phyloP scores from a whole-genome alignment of 495 filamentous ascomycete genomes.

The Xylaria acuta region DNA sequence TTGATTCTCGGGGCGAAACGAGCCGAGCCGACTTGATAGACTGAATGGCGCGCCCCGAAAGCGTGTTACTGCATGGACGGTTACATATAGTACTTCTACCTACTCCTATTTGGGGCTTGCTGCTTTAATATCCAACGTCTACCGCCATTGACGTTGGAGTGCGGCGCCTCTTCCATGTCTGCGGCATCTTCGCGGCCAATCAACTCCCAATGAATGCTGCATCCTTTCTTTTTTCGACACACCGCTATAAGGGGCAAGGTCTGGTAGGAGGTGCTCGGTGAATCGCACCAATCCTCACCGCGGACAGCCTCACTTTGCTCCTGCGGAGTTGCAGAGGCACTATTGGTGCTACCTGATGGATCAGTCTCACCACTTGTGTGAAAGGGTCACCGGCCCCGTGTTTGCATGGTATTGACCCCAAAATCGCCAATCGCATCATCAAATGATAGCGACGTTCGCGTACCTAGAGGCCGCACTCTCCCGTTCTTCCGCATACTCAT shows the following conservation, averaged over 20 bases:
- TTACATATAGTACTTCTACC: neutral
- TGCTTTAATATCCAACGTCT: neutral
- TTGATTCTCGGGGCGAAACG: constrained; percentile 1
- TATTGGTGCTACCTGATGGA: constrained; percentile 16
- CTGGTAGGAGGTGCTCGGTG: constrained; percentile 19
- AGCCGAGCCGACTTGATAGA: constrained; percentile 7
- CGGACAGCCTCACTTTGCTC: constrained; percentile 18
- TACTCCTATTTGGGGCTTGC: constrained; percentile 6
- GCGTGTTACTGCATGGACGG: neutral
- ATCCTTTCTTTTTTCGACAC: constrained; percentile 21
- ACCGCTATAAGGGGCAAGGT: constrained; percentile 23
- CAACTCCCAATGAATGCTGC: neutral
- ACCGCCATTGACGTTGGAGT: constrained; percentile 11
- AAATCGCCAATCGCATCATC: constrained; percentile 14
- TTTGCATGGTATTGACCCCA: neutral
- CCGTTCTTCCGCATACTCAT: neutral
- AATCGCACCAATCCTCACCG: constrained; percentile 26
- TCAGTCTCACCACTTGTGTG: constrained; percentile 3
- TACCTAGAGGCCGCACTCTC: neutral
- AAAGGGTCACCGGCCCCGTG: constrained; percentile 5
- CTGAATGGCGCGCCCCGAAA: neutral
- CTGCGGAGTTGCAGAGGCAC: constrained; percentile 7
- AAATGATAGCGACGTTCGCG: neutral
- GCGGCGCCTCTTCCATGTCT: constrained; percentile 8
- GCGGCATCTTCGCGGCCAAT: constrained; percentile 16